Conservation (phyloP, 129 eudicot genomes). For the Tagetes patula region DNA sequence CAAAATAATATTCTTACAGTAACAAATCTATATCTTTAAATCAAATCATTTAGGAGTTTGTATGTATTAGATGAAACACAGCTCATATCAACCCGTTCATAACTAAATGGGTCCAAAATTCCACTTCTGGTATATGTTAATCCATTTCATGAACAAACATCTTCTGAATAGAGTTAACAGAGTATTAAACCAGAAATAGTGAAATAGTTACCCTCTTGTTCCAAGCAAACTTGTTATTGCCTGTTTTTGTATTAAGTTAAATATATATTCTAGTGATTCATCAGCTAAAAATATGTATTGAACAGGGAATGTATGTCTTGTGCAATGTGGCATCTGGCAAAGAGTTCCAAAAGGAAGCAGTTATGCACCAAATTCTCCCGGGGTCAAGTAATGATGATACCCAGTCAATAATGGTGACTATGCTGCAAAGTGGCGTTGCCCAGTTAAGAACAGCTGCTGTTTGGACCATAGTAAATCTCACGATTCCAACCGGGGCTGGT, state of each 20-base stretch:
- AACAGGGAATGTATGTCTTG: conserved; percentile 77
- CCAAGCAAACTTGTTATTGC: background rate
- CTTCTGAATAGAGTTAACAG: background rate
- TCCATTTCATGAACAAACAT: background rate
- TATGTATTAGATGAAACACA: background rate
- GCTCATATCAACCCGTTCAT: background rate
- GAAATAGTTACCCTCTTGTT: background rate
- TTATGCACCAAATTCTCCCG: conserved; percentile 64
- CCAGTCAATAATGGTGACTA: conserved; percentile 44
- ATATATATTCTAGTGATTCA: conserved; percentile 2
- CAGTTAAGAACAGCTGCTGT: conserved; percentile 74
- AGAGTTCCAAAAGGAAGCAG: conserved; percentile 87
- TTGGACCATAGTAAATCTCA: conserved; percentile 85
- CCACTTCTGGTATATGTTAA: background rate
- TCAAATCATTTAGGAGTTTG: background rate
- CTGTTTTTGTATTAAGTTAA: background rate
- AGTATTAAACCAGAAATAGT: background rate
- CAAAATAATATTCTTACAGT: background rate
- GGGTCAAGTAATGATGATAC: conserved; percentile 32
- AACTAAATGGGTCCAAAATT: background rate
- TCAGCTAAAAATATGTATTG: conserved; percentile 8
- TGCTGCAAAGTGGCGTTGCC: conserved; percentile 71
- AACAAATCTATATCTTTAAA: background rate
- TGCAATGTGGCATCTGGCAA: conserved; percentile 91
- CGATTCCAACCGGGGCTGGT: conserved; percentile 70